These are phyloP conservation scores for Phialocephala subalpina DNA, from an alignment of 2,329 filamentous ascomycete species.

Conservation along the genomic window DNA sequence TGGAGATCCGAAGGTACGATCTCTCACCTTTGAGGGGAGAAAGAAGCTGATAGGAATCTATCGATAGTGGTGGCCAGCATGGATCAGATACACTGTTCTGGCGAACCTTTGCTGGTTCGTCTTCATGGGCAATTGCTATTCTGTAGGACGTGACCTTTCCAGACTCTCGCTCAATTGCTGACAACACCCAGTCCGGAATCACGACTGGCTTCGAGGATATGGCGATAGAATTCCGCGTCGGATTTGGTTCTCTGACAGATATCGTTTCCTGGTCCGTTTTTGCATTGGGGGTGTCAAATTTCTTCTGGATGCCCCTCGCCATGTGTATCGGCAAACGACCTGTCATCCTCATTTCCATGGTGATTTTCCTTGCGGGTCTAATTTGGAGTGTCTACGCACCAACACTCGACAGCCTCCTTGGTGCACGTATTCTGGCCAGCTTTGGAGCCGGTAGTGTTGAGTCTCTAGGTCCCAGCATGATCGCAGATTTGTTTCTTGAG, in stretches of 20 bases:
- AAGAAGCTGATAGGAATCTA: background rate
- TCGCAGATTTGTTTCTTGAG: slow-evolving; percentile 37
- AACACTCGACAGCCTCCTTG: slow-evolving; percentile 44
- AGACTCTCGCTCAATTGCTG: background rate
- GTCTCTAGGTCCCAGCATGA: slow-evolving; percentile 45
- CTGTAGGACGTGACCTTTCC: background rate
- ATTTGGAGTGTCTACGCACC: slow-evolving; percentile 46
- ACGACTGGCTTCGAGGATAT: slow-evolving; percentile 32
- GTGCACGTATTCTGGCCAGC: slow-evolving; percentile 44
- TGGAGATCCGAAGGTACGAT: slow-evolving; percentile 32
- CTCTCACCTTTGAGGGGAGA: background rate
- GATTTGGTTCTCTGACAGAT: slow-evolving; percentile 27
- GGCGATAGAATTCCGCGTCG: slow-evolving; percentile 30
- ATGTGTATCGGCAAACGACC: slow-evolving; percentile 47
- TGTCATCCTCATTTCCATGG: slow-evolving; percentile 43
- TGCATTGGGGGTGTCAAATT: slow-evolving; percentile 32
- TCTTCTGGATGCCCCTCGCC: slow-evolving; percentile 33
- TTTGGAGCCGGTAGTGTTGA: slow-evolving; percentile 42
- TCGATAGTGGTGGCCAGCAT: slow-evolving; percentile 33
- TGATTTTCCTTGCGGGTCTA: slow-evolving; percentile 42
- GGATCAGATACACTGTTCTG: slow-evolving; percentile 29
- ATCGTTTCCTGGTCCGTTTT: slow-evolving; percentile 34
- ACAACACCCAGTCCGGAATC: slow-evolving; percentile 19
- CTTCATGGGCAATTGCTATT: slow-evolving; percentile 30
- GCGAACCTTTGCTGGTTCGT: slow-evolving; percentile 33